phyloP scores from a whole-genome alignment of 169 alveolate genomes.

The Plasmodium coatneyi region DNA sequence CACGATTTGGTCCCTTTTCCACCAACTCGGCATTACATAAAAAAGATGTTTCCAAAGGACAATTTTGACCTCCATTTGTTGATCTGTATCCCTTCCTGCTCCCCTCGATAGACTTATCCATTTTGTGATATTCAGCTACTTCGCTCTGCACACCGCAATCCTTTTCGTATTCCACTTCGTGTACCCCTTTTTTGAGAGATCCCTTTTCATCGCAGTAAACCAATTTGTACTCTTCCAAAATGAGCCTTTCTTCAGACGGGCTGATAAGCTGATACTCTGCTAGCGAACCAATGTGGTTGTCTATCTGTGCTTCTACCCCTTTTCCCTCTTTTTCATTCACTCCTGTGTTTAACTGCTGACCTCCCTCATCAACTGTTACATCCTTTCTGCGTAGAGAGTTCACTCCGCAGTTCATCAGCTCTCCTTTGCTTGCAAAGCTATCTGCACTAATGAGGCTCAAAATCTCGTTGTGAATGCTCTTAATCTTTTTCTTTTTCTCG shows the following conservation, averaged over 20 bases:
- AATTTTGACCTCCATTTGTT: background rate
- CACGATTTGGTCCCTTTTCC: background rate
- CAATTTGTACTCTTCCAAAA: background rate
- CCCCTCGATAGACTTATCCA: background rate
- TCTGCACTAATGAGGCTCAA: constrained; percentile 36
- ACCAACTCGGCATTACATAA: background rate
- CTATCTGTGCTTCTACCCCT: background rate
- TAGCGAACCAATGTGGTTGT: background rate
- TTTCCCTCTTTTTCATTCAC: background rate
- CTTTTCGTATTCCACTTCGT: background rate
- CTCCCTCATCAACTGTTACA: background rate
- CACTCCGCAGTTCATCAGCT: background rate
- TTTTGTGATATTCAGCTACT: background rate
- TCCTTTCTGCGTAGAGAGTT: background rate
- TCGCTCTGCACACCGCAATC: background rate
- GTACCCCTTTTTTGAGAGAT: background rate
- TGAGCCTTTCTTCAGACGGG: background rate
- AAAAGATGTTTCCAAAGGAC: background rate
- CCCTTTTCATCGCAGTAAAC: background rate
- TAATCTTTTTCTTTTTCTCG: constrained; percentile 45
- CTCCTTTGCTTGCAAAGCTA: background rate
- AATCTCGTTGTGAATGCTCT: constrained; percentile 62
- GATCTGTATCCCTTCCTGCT: background rate
- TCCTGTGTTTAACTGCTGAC: background rate
- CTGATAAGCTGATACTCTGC: background rate